Conservation (phyloP, 2,329 filamentous ascomycete species). For the Plenodomus lindquistii region DNA sequence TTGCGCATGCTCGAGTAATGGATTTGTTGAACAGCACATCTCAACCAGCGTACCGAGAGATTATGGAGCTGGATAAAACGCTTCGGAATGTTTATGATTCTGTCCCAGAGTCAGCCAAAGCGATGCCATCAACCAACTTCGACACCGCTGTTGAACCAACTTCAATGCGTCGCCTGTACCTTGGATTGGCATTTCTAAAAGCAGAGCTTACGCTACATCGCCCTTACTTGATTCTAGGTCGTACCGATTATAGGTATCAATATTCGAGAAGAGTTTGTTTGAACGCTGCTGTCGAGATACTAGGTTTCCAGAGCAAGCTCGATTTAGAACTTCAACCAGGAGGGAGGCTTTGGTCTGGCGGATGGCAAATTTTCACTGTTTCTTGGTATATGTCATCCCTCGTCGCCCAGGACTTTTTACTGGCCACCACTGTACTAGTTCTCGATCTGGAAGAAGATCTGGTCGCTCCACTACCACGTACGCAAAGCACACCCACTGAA, state of each 20-base stretch:
- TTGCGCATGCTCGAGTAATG: conserved; percentile 30
- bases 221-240: conserved; percentile 41
- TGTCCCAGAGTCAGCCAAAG: conserved; percentile 24
- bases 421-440: conserved; percentile 54
- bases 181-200: conserved; percentile 39
- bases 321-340: conserved; percentile 48
- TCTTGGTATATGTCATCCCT: conserved; percentile 52
- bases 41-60: conserved; percentile 33
- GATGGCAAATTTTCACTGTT: conserved; percentile 44
- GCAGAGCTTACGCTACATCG: conserved; percentile 43
- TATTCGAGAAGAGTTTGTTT: conserved; percentile 51
- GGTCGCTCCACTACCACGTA: conserved; percentile 13
- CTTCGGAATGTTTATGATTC: conserved; percentile 26
- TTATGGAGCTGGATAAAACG: conserved; percentile 31
- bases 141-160: conserved; percentile 10
- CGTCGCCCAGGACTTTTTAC: conserved; percentile 52
- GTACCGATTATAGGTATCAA: conserved; percentile 41
- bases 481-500: neutral
- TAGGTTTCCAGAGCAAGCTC: conserved; percentile 50
- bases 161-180: conserved; percentile 33
- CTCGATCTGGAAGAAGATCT: conserved; percentile 47
- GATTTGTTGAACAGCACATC: conserved; percentile 32
- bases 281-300: conserved; percentile 50
- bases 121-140: conserved; percentile 15
- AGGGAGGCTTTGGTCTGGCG: conserved; percentile 32